Base-by-base conservation (phyloP, 345 rosid species). In the Schrenkiella parvula region DNA sequence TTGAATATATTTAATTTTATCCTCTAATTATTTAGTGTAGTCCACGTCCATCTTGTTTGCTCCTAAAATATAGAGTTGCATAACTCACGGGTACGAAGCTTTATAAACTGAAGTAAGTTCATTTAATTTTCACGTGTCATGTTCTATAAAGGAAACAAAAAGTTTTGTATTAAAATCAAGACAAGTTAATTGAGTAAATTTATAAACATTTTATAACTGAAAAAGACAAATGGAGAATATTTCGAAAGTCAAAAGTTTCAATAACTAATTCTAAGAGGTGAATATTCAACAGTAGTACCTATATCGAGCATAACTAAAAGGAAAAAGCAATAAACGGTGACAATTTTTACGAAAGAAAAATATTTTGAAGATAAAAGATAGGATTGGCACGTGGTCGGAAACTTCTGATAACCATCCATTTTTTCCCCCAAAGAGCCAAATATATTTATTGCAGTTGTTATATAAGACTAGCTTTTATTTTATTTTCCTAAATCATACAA, bases 371-470 rank as follows among this genome's bases (percentile, higher is more conserved):
- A 52, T 53, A 14, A n/a, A n/a, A n/a, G 19, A 62, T 64, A 72
- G 38, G 38, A 12, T 32, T 31, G 15, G 7, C 70, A 72, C 54
- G 47, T 63, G 55, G 56, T 0, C 13, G 11, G 46, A 31, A 72
- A 72, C 56, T 72, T 72, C 76, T 35, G 8, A 55, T 13, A 42
- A 42, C 70, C 70, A 72, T 72, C 64, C 56, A 72, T 53, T 53
- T 63, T 29, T 63, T 4, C 6, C 7, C 15, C 32, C 1, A 8
- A 29, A 52, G 12, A 7, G 1, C 18, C n/a, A 26, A 3, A 18
- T 5, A 0, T 8, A 38, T 38, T 61, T 61, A 28, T 71, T 38
- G 15, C 51, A 59, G 25, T 15, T 11, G 32, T 6, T 44, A 6
- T 14, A 12, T 37, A 11, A 15, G 8, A 23, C 25, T 23, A 29